Evolutionary conservation across 2,329 filamentous ascomycete genomes (phyloP).

Genomic region (Uncinocarpus reesii): DNA sequence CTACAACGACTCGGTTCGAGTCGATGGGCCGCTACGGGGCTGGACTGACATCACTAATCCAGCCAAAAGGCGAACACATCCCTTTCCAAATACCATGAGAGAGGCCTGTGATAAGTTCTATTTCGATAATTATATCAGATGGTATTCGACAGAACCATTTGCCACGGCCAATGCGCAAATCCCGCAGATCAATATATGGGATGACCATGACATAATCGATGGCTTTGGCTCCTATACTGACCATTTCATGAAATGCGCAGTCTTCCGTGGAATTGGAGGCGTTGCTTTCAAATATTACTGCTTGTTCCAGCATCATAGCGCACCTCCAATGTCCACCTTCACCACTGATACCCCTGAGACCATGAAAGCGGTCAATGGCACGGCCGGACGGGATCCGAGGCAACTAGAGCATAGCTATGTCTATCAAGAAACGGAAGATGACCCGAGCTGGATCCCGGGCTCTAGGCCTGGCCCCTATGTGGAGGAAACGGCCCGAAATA

Average conservation of each 20-base stretch:
- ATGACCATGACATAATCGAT: constrained; percentile 57
- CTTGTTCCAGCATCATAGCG: constrained; percentile 64
- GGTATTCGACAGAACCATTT: constrained; percentile 61
- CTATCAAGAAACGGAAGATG: constrained; percentile 45
- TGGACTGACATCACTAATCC: constrained; percentile 55
- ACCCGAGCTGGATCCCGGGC: constrained; percentile 70
- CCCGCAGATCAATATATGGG: constrained; percentile 56
- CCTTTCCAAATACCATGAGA: constrained; percentile 56
- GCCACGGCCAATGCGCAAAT: constrained; percentile 52
- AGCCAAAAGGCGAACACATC: constrained; percentile 48
- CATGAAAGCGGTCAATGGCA: constrained; percentile 41
- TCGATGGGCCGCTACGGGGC: constrained; percentile 63
- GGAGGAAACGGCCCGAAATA: constrained; percentile 49
- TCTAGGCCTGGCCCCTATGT: constrained; percentile 59
- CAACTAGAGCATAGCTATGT: constrained; percentile 71
- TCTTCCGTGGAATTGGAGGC: constrained; percentile 56
- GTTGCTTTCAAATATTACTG: constrained; percentile 51
- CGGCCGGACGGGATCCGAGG: constrained; percentile 50
- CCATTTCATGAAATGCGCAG: constrained; percentile 55
- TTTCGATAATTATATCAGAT: constrained; percentile 50
- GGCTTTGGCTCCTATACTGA: constrained; percentile 57
- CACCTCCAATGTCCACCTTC: constrained; percentile 75
- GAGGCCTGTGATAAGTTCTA: constrained; percentile 52
- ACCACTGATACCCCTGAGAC: constrained; percentile 60
- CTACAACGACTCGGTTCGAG: constrained; percentile 68